These are phyloP conservation scores for Solanum commersonii DNA, from an alignment of 257 asterid genomes.

Conservation along the genomic window DNA sequence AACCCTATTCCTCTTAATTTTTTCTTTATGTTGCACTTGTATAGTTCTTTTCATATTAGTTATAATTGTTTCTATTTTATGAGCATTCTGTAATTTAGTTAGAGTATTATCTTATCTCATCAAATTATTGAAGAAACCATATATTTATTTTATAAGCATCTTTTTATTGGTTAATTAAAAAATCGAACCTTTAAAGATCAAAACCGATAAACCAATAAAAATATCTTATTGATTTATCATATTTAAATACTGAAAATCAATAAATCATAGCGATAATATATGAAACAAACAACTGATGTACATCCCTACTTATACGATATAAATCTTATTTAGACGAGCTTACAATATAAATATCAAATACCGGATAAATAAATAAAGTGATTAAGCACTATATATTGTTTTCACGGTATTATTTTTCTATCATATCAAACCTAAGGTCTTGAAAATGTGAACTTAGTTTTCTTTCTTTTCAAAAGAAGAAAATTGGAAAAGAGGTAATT, in stretches of 20 bases:
- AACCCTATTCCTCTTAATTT: background rate
- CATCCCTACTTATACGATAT: no score
- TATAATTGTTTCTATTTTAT: no score
- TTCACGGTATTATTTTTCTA: background rate
- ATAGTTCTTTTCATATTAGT: background rate
- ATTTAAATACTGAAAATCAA: no score
- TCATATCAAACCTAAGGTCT: background rate
- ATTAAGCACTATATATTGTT: background rate
- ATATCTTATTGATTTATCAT: background rate
- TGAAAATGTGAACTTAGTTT: background rate
- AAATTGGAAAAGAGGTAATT: background rate
- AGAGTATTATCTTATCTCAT: background rate
- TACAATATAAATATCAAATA: no score
- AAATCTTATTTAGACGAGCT: no score
- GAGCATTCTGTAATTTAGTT: no score
- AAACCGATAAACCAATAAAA: no score
- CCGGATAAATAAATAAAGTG: background rate
- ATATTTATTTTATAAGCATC: no score
- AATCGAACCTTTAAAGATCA: no score
- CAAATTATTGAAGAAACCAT: background rate
- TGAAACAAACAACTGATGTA: no score
- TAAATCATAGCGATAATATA: no score
- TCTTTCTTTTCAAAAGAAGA: background rate
- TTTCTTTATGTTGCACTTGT: background rate
- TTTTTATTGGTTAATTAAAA: no score